Evolutionary conservation across 75 land plant genomes (phyloP), one percentile per base, ranked within the genome.

Genomic region (Sequoiadendron giganteum): DNA sequence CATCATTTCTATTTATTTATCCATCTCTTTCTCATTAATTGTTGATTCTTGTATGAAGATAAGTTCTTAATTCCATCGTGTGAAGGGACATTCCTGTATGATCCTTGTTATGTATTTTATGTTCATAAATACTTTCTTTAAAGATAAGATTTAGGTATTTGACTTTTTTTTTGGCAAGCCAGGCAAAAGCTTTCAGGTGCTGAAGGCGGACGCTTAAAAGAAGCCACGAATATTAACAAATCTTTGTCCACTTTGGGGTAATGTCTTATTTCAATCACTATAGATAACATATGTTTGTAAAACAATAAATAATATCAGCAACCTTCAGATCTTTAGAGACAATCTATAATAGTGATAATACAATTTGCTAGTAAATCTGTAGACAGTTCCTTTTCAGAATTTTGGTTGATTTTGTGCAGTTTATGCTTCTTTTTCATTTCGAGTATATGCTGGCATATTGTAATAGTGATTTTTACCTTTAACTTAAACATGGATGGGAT

Each of bases 161-260:
- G 15, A 82, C 54, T 47, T 47, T 47, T 86, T 88, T 18, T 89
- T 78, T n/a, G 32, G 36, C 11, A 45, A 85, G 65, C 18, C 89
- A 93, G 95, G 75, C 95, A 94, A 82, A 94, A 94, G 89, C 78
- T 68, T 68, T 93, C 94, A 85, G 93, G 95, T 80, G 95, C 94
- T 40, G 95, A 94, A 92, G 94, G 94, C 43, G 94, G 89, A 28
- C 87, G 94, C 38, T 56, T 94, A 86, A 93, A 92, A 81, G 95
- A 94, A 87, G 95, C 95, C 30, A 93, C 90, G 79, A 94, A 93
- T 78, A 94, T 94, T 79, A 94, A 94, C 87, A 93, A 90, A 87
- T 94, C 95, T 45, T 89, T 94, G 25, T 94, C 95, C 48, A 93
- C 95, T 58, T 90, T 94, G 56, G 93, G 94, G 95, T 94, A 90